Evolutionary conservation across 2,329 filamentous ascomycete genomes (phyloP), one percentile per base, ranked within the genome.

Genomic region (Chlorencoelia australis): DNA sequence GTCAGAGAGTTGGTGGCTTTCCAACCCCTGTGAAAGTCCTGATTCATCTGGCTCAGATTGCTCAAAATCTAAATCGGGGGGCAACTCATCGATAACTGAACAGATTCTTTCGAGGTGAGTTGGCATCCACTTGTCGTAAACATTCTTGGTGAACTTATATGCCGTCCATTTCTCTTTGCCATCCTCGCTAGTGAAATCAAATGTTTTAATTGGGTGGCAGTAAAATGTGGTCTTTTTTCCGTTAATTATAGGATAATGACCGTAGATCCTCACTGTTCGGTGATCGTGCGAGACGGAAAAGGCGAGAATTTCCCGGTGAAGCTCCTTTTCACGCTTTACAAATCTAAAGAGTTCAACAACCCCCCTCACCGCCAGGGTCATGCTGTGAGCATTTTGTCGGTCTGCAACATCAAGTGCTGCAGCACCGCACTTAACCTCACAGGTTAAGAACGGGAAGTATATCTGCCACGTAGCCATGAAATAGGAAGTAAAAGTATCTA

Each of bases 401-500:
- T 61, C 58, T 5, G 59, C 59, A 6, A 59, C 37, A 19, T 50
- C 49, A 9, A 64, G 60, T 4, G 45, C 55, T 16, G 43, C 52
- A 20, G 51, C 50, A 28, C 63, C 58, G 41, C 60, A 66, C 49
- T 68, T 67, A 2, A 68, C 63, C 47, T 71, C 63, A 50, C 60
- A 65, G 1, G 61, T 60, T 0, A 71, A 51, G 42, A 69, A 71
- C 3, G 64, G 65, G 43, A 71, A 68, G 51, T 62, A 65, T 57
- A 69, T 67, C 7, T 60, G 53, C 37, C 59, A 63, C 14, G 63
- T 70, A 9, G 49, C 61, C 53, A 64, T 61, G 29, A 46, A 39
- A 9, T 35, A 32, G 8, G 39, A 35, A 30, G 30, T 35, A 2
- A 21, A 37, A 18, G 56, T 60, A 3, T 54, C 44, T 25, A 16